Evolutionary conservation across 345 rosid genomes (phyloP).

Genomic region (Hevea brasiliensis): DNA sequence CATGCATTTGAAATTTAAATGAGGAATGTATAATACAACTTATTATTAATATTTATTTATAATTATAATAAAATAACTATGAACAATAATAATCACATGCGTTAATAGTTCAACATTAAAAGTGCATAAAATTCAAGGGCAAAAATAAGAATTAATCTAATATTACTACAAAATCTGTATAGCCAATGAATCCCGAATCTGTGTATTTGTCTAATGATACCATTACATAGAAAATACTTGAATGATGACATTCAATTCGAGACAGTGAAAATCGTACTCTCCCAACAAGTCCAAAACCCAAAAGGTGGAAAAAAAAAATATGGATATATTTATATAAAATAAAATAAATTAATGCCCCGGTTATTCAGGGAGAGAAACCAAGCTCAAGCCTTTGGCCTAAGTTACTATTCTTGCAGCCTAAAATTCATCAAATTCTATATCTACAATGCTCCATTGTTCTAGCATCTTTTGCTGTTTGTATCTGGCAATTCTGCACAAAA

Average conservation of each 20-base stretch:
- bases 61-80: too few species aligned
- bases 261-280: neutral
- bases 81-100: too few species aligned
- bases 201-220: neutral
- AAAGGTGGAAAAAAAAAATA: neutral
- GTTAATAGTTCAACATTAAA: too few species aligned
- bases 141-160: too few species aligned
- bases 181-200: neutral
- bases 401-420: neutral
- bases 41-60: too few species aligned
- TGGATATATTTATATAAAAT: too few species aligned
- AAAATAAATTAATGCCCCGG: neutral
- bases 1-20: too few species aligned
- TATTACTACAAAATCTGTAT: too few species aligned
- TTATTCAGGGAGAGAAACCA: neutral
- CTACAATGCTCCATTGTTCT: neutral
- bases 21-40: too few species aligned
- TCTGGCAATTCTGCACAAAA: neutral
- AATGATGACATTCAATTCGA: constrained; percentile 6
- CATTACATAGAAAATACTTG: neutral
- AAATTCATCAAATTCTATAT: neutral
- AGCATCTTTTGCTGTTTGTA: neutral
- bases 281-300: neutral
- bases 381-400: neutral
- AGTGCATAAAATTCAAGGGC: too few species aligned